These are phyloP conservation scores for Spiromastix sp. DNA, from an alignment of 2,329 filamentous ascomycete genomes.

Conservation along the genomic window DNA sequence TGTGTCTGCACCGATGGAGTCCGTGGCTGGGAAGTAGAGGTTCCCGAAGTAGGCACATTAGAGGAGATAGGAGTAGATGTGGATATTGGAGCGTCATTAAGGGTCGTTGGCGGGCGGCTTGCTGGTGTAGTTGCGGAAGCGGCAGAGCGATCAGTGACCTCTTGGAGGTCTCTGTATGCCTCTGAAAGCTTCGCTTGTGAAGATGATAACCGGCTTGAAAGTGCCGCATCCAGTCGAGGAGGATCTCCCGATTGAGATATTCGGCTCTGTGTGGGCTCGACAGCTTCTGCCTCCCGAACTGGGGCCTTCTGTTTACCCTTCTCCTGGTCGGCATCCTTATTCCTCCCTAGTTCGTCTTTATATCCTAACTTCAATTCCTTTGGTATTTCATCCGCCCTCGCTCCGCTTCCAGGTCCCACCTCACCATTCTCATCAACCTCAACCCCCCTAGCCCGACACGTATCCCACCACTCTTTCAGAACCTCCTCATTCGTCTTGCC, in stretches of 20 bases:
- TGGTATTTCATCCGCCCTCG: not conserved
- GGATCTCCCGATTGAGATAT: not conserved
- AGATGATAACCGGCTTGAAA: not conserved
- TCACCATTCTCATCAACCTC: slow-evolving; percentile 30
- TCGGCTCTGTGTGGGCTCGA: not conserved
- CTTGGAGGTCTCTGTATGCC: too few species aligned
- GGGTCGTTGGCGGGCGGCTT: slow-evolving; percentile 2
- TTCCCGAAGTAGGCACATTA: not conserved
- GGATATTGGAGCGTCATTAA: too few species aligned
- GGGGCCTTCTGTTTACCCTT: not conserved
- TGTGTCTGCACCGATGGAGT: slow-evolving; percentile 6
- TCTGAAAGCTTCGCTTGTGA: not conserved
- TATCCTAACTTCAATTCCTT: slow-evolving; percentile 55
- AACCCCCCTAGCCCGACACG: slow-evolving; percentile 36
- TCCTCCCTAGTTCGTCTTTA: slow-evolving; percentile 54
- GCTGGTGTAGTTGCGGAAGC: not conserved
- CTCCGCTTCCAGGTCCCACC: slow-evolving; percentile 21
- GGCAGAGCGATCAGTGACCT: not conserved
- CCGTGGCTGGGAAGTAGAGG: not conserved
- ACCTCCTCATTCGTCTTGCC: slow-evolving; percentile 60
- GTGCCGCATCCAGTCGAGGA: too few species aligned
- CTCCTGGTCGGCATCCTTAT: slow-evolving; percentile 31
- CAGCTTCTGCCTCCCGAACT: not conserved
- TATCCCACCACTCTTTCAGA: slow-evolving; percentile 57
- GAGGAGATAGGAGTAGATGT: too few species aligned